phyloP scores from a whole-genome alignment of 1,284 basidiomycete species.

The Phenoliferia sp. region DNA sequence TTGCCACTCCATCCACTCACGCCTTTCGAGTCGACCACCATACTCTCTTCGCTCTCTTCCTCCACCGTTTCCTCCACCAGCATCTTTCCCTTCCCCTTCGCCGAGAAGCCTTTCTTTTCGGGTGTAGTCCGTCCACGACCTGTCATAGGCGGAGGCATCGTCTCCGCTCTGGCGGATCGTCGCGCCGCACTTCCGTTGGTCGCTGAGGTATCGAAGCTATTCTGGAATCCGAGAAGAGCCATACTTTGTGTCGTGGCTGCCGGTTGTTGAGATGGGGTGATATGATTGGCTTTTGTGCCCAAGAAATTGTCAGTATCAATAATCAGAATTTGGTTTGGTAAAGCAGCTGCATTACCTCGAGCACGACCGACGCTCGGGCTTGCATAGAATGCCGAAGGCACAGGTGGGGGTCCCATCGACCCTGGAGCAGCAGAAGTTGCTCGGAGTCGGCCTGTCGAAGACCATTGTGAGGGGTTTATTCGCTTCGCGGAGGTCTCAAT shows the following conservation, averaged over 20 bases:
- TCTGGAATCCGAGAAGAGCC: not conserved
- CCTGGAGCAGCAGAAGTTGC: not conserved
- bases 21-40: not conserved
- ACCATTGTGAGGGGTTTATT: constrained; percentile 6
- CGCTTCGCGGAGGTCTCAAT: constrained; percentile 7
- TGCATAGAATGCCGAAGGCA: not conserved
- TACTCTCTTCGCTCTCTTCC: constrained; percentile 7
- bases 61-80: not conserved
- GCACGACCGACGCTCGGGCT: constrained; percentile 5
- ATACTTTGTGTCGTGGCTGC: not conserved
- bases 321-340: not conserved
- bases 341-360: not conserved
- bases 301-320: not conserved
- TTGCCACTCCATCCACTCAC: not conserved
- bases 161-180: constrained; percentile 1
- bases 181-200: not conserved
- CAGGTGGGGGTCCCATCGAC: not conserved
- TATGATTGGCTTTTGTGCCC: too few species aligned
- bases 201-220: not conserved
- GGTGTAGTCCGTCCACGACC: not conserved
- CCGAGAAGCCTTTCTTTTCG: not conserved
- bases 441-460: not conserved
- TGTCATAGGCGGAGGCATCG: constrained; percentile 20
- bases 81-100: not conserved
- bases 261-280: not conserved